Percentiles rank a stretch among this genome's conserved stretches.
Evolutionary conservation across 2,329 filamentous ascomycete species (phyloP).

Genomic region (Penicillium sp.): DNA sequence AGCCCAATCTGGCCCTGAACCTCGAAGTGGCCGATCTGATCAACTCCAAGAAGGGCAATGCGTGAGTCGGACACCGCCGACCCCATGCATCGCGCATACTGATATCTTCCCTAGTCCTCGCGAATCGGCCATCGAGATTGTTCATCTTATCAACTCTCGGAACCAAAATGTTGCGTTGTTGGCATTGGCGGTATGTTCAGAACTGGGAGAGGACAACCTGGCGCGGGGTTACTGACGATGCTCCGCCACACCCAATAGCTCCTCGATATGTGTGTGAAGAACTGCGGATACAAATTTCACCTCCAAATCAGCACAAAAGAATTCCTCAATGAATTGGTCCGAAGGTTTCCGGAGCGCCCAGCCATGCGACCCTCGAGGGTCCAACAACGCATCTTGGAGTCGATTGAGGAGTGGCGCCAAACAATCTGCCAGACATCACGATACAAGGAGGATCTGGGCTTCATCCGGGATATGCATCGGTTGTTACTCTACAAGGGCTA

Average conservation of each 20-base stretch:
- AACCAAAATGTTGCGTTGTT: constrained; percentile 93
- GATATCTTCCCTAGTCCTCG: constrained; percentile 60
- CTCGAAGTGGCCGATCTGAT: constrained; percentile 96
- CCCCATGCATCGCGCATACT: constrained; percentile 20
- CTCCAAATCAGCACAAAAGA: constrained; percentile 98
- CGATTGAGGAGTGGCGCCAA: constrained; percentile 96
- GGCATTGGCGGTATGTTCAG: constrained; percentile 65
- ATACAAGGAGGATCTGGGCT: constrained; percentile 95
- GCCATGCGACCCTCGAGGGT: constrained; percentile 82
- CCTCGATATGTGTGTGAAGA: constrained; percentile 98
- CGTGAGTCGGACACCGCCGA: constrained; percentile 49
- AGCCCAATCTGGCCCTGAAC: constrained; percentile 93
- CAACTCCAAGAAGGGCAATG: constrained; percentile 94
- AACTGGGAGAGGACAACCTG: constrained; percentile 11
- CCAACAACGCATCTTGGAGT: constrained; percentile 88
- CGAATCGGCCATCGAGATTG: constrained; percentile 90
- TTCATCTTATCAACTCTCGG: constrained; percentile 92
- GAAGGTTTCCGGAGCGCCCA: constrained; percentile 90
- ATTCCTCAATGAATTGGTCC: constrained; percentile 96
- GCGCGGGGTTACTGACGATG: constrained; percentile 2
- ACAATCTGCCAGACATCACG: constrained; percentile 98
- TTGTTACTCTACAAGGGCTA: constrained; percentile 96
- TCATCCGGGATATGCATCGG: constrained; percentile 96
- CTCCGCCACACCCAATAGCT: constrained; percentile 52
- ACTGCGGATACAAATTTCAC: constrained; percentile 98